Evolutionary conservation across 1,139 yeast genomes (phyloP).

Genomic region (Geotrichum phurueaensis): DNA sequence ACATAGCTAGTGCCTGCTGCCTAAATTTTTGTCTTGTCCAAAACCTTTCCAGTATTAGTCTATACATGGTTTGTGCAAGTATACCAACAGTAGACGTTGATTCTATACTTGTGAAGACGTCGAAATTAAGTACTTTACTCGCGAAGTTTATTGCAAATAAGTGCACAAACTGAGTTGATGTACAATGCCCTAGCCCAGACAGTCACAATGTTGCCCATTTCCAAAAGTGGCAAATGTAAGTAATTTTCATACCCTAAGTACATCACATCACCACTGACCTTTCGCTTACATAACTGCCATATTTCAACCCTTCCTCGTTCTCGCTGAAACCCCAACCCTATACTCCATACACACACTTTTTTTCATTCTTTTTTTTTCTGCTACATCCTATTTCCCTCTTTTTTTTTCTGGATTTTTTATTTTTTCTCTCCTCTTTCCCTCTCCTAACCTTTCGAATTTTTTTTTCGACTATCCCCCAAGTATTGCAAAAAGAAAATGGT

Average conservation of each 20-base stretch:
- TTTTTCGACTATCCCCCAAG: background rate
- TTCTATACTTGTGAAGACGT: too few relatives aligned
- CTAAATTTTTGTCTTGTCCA: too few relatives aligned
- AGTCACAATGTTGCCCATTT: background rate
- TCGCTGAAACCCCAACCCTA: background rate
- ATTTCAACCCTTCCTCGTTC: background rate
- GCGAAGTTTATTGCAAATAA: background rate
- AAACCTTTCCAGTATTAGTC: too few relatives aligned
- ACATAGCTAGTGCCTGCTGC: too few relatives aligned
- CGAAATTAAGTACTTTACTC: too few relatives aligned
- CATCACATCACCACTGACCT: background rate
- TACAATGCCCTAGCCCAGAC: background rate
- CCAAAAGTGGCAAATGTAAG: background rate
- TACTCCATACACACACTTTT: background rate
- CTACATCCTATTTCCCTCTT: background rate
- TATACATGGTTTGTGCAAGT: too few relatives aligned
- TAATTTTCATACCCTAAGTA: background rate
- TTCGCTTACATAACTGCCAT: background rate
- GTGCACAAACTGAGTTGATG: background rate
- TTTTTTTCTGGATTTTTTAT: background rate
- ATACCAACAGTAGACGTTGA: too few relatives aligned
- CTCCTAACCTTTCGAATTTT: background rate
- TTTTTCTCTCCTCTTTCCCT: background rate
- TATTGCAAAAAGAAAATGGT: constrained; percentile 48
- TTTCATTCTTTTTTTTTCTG: background rate